These are phyloP conservation scores for Ceratocystis cubensis DNA, from an alignment of 2,329 filamentous ascomycete genomes.

Conservation along the genomic window DNA sequence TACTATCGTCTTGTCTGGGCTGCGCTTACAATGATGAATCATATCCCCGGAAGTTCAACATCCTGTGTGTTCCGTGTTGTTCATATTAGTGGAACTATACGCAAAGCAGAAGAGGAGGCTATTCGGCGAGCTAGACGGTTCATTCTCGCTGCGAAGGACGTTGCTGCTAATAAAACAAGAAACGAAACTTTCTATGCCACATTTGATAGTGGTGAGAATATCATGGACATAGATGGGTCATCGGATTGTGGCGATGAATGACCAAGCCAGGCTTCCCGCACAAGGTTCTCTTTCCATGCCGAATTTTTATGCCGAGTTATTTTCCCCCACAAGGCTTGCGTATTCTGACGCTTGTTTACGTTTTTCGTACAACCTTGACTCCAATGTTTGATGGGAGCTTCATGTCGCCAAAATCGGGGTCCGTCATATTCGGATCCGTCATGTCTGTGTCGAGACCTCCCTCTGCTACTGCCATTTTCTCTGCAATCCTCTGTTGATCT, in stretches of 20 bases:
- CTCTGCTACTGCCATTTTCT: constrained; percentile 24
- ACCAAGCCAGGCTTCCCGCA: not conserved
- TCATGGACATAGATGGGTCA: constrained; percentile 24
- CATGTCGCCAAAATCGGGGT: constrained; percentile 41
- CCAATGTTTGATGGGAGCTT: constrained; percentile 46
- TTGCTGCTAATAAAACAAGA: constrained; percentile 24
- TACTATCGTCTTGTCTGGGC: constrained; percentile 86
- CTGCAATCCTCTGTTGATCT: constrained; percentile 49
- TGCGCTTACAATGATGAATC: constrained; percentile 67
- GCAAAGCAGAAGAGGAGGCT: constrained; percentile 81
- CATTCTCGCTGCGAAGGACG: constrained; percentile 53
- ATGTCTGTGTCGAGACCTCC: constrained; percentile 25
- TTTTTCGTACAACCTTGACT: constrained; percentile 59
- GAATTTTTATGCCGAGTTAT: not conserved
- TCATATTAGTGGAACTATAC: constrained; percentile 82
- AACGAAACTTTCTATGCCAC: constrained; percentile 22
- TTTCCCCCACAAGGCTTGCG: not conserved
- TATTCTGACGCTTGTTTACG: constrained; percentile 32
- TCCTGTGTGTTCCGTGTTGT: constrained; percentile 74
- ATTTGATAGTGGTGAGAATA: constrained; percentile 18
- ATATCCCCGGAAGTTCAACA: constrained; percentile 48
- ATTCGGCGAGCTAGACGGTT: constrained; percentile 62
- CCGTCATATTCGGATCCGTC: constrained; percentile 25
- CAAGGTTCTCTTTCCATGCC: not conserved
- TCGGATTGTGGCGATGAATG: constrained; percentile 26